Conservation (phyloP, 768 basidiomycete species). For the Agaricus subrufescens region DNA sequence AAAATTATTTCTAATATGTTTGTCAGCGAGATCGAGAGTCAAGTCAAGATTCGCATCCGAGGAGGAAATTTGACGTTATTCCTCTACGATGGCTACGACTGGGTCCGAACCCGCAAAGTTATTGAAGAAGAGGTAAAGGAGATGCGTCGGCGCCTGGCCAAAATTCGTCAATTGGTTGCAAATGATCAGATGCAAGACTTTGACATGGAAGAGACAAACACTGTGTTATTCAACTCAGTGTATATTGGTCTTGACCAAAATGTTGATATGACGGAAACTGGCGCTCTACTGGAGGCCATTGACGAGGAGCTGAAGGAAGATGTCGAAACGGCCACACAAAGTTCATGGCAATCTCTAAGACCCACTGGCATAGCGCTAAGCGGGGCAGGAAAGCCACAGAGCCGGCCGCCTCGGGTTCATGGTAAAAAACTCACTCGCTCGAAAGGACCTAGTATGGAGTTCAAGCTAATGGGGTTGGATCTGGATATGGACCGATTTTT, state of each 20-base stretch:
- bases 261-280: slow-evolving; percentile 67
- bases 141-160: slow-evolving; percentile 80
- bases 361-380: slow-evolving; percentile 30
- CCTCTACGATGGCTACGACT: slow-evolving; percentile 95
- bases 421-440: slow-evolving; percentile 68
- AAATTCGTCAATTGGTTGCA: slow-evolving; percentile 89
- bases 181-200: slow-evolving; percentile 84
- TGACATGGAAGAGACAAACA: slow-evolving; percentile 63
- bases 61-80: slow-evolving; percentile 63
- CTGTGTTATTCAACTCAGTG: slow-evolving; percentile 89
- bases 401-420: slow-evolving; percentile 37
- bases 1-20: background rate
- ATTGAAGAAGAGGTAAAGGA: slow-evolving; percentile 88
- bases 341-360: slow-evolving; percentile 88
- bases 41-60: slow-evolving; percentile 48
- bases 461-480: slow-evolving; percentile 60
- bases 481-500: slow-evolving; percentile 66
- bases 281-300: slow-evolving; percentile 82
- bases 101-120: slow-evolving; percentile 76
- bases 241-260: slow-evolving; percentile 88
- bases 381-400: slow-evolving; percentile 30
- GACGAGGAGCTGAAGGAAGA: slow-evolving; percentile 85
- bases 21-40: slow-evolving; percentile 28
- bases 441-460: slow-evolving; percentile 78
- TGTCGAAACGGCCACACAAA: slow-evolving; percentile 67